Conservation (phyloP, 495 filamentous ascomycete species). For the Tuber microsphaerosporum region DNA sequence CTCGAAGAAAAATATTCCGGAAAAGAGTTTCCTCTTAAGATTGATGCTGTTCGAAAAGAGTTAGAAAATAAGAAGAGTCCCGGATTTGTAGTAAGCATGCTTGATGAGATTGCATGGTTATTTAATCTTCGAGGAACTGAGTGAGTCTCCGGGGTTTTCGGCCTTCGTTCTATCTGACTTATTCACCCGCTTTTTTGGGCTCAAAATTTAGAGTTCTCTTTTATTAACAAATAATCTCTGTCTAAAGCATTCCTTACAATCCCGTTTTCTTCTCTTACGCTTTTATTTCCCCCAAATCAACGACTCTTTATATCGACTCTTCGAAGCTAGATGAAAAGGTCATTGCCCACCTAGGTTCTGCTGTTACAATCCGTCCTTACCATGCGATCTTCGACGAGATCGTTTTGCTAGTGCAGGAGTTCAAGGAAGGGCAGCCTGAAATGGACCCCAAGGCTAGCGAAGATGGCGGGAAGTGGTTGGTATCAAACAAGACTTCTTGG, state of each 20-base stretch:
- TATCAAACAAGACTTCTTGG: constrained; percentile 91
- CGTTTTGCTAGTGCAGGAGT: constrained; percentile 52
- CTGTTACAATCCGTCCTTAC: constrained; percentile 73
- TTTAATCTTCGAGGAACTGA: constrained; percentile 95
- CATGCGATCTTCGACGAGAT: constrained; percentile 73
- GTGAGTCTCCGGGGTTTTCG: constrained; percentile 46
- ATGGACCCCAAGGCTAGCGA: constrained; percentile 40
- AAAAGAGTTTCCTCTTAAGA: constrained; percentile 74
- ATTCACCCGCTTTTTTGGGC: constrained; percentile 10
- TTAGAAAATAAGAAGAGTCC: constrained; percentile 83
- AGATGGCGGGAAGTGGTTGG: constrained; percentile 63
- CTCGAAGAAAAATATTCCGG: constrained; percentile 69
- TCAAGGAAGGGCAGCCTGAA: constrained; percentile 43
- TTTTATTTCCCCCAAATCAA: constrained; percentile 70
- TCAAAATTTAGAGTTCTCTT: constrained; percentile 6
- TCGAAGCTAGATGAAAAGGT: constrained; percentile 67
- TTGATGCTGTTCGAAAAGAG: constrained; percentile 80
- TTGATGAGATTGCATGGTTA: constrained; percentile 97
- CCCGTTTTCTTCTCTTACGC: constrained; percentile 99
- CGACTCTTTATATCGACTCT: constrained; percentile 76
- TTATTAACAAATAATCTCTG: constrained; percentile 24
- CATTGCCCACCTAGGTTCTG: constrained; percentile 60
- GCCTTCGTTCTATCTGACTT: constrained; percentile 8
- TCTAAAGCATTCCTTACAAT: constrained; percentile 79
- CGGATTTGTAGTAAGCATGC: constrained; percentile 86